Conservation (phyloP, 768 basidiomycete genomes). For the Termitomyces sp. region DNA sequence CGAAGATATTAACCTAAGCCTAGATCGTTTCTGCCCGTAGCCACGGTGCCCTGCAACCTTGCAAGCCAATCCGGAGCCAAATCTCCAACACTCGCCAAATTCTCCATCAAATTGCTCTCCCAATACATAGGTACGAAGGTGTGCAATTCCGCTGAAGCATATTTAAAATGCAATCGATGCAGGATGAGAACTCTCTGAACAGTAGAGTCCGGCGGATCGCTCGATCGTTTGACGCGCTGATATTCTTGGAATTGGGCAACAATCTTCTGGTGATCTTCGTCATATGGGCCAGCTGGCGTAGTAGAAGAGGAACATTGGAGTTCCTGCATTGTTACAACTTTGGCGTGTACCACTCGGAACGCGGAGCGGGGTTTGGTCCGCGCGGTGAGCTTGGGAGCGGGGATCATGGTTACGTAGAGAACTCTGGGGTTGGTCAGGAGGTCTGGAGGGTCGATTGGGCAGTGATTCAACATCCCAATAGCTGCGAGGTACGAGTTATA, state of each 20-base stretch:
- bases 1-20: too few relatives aligned
- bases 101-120: background rate
- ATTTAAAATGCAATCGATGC: background rate
- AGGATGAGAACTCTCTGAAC: background rate
- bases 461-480: background rate
- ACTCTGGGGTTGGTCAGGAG: background rate
- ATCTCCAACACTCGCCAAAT: background rate
- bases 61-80: background rate
- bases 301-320: background rate
- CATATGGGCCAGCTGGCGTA: background rate
- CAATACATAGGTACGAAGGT: background rate
- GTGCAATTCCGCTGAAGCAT: background rate
- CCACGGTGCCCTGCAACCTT: background rate
- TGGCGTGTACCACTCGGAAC: background rate
- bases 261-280: background rate
- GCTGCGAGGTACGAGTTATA: constrained; percentile 1
- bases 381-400: background rate
- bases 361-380: background rate
- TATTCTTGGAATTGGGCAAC: background rate
- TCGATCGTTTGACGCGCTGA: background rate
- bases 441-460: background rate
- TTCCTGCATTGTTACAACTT: background rate
- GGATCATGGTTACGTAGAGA: background rate
- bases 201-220: background rate
- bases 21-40: too few relatives aligned